Evolutionary conservation across 2,329 filamentous ascomycete species (phyloP).

Genomic region (Orbilia ellipsospora): DNA sequence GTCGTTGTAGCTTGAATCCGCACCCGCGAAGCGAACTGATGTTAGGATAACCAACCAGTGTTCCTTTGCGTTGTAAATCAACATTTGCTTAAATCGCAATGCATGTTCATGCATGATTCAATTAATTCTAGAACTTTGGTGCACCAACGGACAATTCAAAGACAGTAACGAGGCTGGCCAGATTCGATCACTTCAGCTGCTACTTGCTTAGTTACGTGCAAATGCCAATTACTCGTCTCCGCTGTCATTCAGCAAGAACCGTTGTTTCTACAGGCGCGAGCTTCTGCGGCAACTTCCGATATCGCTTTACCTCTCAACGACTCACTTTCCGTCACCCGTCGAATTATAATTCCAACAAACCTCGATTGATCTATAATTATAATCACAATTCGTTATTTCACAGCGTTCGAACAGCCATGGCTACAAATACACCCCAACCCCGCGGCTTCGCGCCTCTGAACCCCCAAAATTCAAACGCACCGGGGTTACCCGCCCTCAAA

Average conservation of each 20-base stretch:
- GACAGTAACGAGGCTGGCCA: too few relatives aligned
- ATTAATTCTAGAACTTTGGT: too few relatives aligned
- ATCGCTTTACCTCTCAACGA: constrained; percentile 7
- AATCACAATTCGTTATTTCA: background rate
- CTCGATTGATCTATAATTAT: background rate
- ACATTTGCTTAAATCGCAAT: too few relatives aligned
- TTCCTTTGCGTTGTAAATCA: too few relatives aligned
- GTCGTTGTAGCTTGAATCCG: too few relatives aligned
- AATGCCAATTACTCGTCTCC: constrained; percentile 32
- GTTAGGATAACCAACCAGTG: too few relatives aligned
- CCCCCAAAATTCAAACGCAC: constrained; percentile 31
- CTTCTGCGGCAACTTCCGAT: constrained; percentile 33
- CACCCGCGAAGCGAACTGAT: too few relatives aligned
- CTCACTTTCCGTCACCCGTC: background rate
- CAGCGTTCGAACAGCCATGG: constrained; percentile 1
- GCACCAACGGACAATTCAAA: too few relatives aligned
- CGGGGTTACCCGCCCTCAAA: constrained; percentile 65
- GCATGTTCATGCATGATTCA: too few relatives aligned
- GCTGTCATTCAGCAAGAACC: background rate
- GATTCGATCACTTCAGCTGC: too few relatives aligned
- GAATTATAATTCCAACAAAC: background rate
- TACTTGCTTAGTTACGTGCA: background rate
- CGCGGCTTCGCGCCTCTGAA: constrained; percentile 70
- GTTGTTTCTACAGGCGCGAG: background rate
- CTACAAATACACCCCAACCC: background rate